A percentile compares a stretch with the other conserved stretches of the same genome.
These are phyloP conservation scores for Oryza glumipatula DNA, from an alignment of 176 grass and related monocot genomes.

Conservation along the genomic window DNA sequence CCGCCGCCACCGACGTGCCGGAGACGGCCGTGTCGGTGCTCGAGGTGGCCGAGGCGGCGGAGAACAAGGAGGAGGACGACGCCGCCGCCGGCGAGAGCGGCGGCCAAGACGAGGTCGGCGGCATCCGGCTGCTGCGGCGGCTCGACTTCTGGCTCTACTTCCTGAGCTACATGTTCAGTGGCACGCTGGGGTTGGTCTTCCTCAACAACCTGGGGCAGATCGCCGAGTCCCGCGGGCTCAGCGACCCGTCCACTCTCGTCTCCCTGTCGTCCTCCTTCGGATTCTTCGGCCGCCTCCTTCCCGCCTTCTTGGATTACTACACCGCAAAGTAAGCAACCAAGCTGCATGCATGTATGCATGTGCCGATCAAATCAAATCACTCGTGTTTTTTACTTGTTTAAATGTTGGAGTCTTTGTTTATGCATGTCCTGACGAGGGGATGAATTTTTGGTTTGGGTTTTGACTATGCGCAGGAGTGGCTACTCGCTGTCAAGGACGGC, in stretches of 20 bases:
- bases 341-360: neutral
- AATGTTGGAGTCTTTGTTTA: neutral
- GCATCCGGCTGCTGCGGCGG: slow-evolving; percentile 59
- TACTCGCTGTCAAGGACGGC: slow-evolving; percentile 65
- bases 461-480: slow-evolving; percentile 48
- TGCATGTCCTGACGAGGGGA: neutral
- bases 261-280: slow-evolving; percentile 92
- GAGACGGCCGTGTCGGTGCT: slow-evolving; percentile 39
- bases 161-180: slow-evolving; percentile 97
- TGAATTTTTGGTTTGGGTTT: neutral
- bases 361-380: neutral
- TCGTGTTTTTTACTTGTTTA: neutral
- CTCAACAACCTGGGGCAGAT: slow-evolving; percentile 97
- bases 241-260: slow-evolving; percentile 68
- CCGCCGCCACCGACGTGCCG: slow-evolving; percentile 44
- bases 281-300: slow-evolving; percentile 95
- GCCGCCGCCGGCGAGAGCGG: slow-evolving; percentile 1
- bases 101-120: slow-evolving; percentile 56
- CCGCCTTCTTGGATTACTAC: slow-evolving; percentile 92
- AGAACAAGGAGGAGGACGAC: neutral
- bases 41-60: neutral
- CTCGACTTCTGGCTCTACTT: slow-evolving; percentile 96
- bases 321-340: slow-evolving; percentile 62
- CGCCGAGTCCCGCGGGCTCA: slow-evolving; percentile 73
- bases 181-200: slow-evolving; percentile 81